Conservation (phyloP, 2,329 filamentous ascomycete species). For the Apiospora kogelbergensis region DNA sequence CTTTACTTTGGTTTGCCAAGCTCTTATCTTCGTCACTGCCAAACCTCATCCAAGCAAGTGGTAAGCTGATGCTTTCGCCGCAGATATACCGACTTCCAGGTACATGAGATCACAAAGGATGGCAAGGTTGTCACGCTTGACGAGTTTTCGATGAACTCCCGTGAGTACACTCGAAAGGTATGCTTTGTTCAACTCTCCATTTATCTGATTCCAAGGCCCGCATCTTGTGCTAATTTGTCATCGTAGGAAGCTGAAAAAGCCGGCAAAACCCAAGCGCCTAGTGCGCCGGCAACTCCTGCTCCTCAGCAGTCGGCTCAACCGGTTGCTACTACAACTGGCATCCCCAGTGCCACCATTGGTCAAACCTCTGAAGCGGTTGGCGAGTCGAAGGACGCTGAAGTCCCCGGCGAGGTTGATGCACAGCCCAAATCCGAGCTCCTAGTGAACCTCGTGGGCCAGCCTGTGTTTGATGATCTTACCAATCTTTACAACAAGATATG, state of each 20-base stretch:
- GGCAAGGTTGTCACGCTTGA: constrained; percentile 75
- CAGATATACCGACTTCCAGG: constrained; percentile 87
- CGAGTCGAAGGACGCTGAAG: constrained; percentile 9
- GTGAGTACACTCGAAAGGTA: constrained; percentile 18
- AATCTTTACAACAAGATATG: constrained; percentile 24
- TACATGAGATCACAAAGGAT: constrained; percentile 80
- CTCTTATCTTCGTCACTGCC: background rate
- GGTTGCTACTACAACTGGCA: background rate
- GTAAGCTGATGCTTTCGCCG: background rate
- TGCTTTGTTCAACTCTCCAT: background rate
- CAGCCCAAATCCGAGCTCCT: constrained; percentile 15
- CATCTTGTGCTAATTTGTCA: background rate
- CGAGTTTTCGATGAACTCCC: constrained; percentile 39
- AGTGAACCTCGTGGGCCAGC: constrained; percentile 23
- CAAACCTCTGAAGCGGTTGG: constrained; percentile 3
- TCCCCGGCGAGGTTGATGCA: constrained; percentile 1
- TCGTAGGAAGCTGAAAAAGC: background rate
- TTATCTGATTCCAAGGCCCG: background rate
- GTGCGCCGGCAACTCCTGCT: background rate
- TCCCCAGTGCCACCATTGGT: background rate
- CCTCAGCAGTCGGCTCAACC: background rate
- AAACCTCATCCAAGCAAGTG: background rate
- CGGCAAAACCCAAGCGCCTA: background rate
- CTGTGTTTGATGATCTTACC: constrained; percentile 23
- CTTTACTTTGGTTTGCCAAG: background rate